Base-by-base conservation (phyloP, 1,139 yeast genomes). In the Geotrichum citri-aurantii region DNA sequence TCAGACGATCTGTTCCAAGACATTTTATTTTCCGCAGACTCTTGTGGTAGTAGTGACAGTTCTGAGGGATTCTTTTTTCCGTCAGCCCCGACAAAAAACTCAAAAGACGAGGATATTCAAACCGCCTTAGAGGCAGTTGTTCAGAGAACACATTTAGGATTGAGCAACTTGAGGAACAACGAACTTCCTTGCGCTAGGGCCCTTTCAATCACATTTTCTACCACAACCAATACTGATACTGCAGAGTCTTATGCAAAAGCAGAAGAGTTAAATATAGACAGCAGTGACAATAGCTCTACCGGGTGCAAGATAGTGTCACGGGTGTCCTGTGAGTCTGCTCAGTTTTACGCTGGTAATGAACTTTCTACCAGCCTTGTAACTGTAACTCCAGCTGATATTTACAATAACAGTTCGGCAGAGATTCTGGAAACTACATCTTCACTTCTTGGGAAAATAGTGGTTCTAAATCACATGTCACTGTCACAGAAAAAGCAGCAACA, bases 51-150 rank as follows among this genome's bases (percentile, higher is more conserved):
- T 48, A 48, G 55, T n/a, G 59, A 55, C 21, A 52, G 56, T 37
- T 59, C 62, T 7, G 62, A 59, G 33, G 62, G 62, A 5, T 59
- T 59, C 42, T 59, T 49, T 48, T 59, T 59, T 33, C 62, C 62
- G 3, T 53, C 56, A 44, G 44, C 44, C 12, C 47, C 53, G 6
- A 42, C 26, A n/a, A 54, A 51, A 26, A 48, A 52, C 27, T 17
- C 51, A 6, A 31, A 40, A 4, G 52, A 52, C n/a, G 46, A 26
- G 21, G 33, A 8, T 17, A 2, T 2, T 5, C 40, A 29, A 31
- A 44, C 24, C 17, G 48, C 50, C 31, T 48, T 27, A 6, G 24
- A 37, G 17, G 17, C 10, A 37, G 21, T 8, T 37, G 7, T 10
- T 37, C 17, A 37, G 12, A 21, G 51, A 21, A 33, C 21, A 31